phyloP scores from a whole-genome alignment of 129 eudicot genomes.

The Artemisia tridentata region DNA sequence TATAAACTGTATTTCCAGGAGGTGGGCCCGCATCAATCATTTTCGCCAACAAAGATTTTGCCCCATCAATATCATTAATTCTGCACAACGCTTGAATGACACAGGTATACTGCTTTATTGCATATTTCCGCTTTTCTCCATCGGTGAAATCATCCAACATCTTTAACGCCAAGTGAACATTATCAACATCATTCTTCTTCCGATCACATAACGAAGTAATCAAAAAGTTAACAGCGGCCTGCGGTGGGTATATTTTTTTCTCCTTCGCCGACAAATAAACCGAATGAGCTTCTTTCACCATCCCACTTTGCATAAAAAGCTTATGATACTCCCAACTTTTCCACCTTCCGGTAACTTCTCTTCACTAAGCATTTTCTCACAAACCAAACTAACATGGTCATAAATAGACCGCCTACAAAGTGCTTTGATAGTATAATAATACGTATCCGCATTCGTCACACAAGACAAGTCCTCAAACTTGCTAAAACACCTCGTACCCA shows the following conservation, averaged over 20 bases:
- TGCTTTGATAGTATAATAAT: conserved; percentile 65
- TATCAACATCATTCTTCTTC: conserved; percentile 35
- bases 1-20: conserved; percentile 80
- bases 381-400: conserved; percentile 57
- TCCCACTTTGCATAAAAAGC: conserved; percentile 55
- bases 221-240: conserved; percentile 45
- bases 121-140: conserved; percentile 45
- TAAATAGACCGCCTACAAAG: conserved; percentile 67
- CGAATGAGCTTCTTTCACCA: conserved; percentile 70
- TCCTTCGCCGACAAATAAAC: conserved; percentile 64
- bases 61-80: conserved; percentile 50
- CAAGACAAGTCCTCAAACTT: conserved; percentile 68
- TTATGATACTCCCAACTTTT: conserved; percentile 55
- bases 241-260: conserved; percentile 48
- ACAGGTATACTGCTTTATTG: conserved; percentile 54
- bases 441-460: conserved; percentile 56
- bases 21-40: conserved; percentile 84
- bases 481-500: conserved; percentile 68
- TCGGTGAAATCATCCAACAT: conserved; percentile 54
- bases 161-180: conserved; percentile 52
- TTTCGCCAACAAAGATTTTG: conserved; percentile 51
- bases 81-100: conserved; percentile 71
- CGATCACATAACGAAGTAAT: conserved; percentile 57
- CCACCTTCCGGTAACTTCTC: conserved; percentile 47
- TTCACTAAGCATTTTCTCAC: conserved; percentile 62